Percentiles rank a stretch among this genome's conserved stretches.
Evolutionary conservation across 192 early-diverging fungal species (phyloP).

Genomic region (Phlyctochytrium bullatum): DNA sequence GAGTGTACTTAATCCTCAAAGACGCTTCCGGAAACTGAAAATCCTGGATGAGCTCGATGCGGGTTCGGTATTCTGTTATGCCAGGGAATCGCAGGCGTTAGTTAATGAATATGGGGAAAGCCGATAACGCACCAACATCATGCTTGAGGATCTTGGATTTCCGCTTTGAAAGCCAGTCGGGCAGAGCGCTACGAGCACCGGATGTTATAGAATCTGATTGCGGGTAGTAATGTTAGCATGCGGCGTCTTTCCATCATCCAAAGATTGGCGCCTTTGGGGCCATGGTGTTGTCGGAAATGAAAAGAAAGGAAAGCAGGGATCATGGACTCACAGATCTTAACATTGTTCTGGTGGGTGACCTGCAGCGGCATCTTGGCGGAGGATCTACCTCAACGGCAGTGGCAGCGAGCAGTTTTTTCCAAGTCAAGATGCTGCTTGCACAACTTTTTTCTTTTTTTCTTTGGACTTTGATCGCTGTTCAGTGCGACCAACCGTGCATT

Average conservation of each 20-base stretch:
- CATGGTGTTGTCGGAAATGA: too few species aligned
- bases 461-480: not conserved
- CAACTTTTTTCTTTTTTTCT: conserved; percentile 1
- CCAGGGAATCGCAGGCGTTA: too few species aligned
- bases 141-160: conserved; percentile 86
- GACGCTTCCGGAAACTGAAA: conserved; percentile 98
- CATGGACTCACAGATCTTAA: conserved; percentile 64
- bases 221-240: not conserved
- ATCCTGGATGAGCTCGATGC: conserved; percentile 96
- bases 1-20: conserved; percentile 74
- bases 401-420: too few species aligned
- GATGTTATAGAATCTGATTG: conserved; percentile 62
- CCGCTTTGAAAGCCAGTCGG: conserved; percentile 89
- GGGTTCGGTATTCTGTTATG: conserved; percentile 77
- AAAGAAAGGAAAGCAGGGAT: conserved; percentile 57
- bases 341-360: conserved; percentile 87
- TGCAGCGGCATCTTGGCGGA: conserved; percentile 40
- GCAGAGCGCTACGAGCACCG: conserved; percentile 64
- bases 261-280: not conserved
- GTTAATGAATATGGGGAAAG: too few species aligned
- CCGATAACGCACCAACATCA: conserved; percentile 61
- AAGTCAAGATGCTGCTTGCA: not conserved
- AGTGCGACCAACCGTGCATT: not conserved
- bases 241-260: not conserved
- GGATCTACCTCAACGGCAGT: too few species aligned